Percentiles rank a stretch among this genome's conserved stretches.
Conservation (phyloP, 176 grass and related monocot species). For the Poa pratensis region DNA sequence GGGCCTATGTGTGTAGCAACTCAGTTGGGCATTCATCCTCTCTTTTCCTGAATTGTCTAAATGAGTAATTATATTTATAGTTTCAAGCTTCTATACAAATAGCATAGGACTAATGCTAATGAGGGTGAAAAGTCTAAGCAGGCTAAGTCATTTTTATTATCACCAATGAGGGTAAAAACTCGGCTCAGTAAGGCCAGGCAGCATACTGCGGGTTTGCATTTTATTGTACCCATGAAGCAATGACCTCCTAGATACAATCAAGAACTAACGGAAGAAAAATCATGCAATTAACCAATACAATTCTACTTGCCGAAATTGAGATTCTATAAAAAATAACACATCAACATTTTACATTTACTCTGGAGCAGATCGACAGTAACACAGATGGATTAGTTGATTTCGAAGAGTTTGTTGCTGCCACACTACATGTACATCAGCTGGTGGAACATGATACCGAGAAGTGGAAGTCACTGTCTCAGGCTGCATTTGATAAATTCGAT, state of each 20-base stretch:
- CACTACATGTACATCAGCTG: constrained; percentile 88
- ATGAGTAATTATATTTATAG: background rate
- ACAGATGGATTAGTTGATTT: constrained; percentile 98
- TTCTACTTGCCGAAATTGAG: background rate
- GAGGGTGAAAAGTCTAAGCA: background rate
- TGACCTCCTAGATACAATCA: background rate
- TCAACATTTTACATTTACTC: constrained; percentile 26
- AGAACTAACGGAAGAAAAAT: too few relatives aligned
- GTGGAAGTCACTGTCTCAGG: constrained; percentile 78
- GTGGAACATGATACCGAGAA: constrained; percentile 84
- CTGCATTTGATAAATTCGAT: constrained; percentile 94
- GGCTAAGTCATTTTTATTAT: background rate
- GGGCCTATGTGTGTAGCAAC: background rate
- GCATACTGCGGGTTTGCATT: background rate
- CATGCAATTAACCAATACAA: background rate
- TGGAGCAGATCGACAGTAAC: constrained; percentile 87
- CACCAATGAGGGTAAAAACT: background rate
- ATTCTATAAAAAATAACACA: background rate
- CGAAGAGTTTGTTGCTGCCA: constrained; percentile 89
- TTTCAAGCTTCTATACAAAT: background rate
- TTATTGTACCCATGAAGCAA: background rate
- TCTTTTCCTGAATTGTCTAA: background rate
- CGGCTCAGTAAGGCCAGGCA: background rate
- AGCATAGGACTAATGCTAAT: background rate
- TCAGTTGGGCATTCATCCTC: constrained; percentile 1